These are phyloP conservation scores for Fistulinella cinereoalba DNA, from an alignment of 1,284 basidiomycete species.

Conservation along the genomic window DNA sequence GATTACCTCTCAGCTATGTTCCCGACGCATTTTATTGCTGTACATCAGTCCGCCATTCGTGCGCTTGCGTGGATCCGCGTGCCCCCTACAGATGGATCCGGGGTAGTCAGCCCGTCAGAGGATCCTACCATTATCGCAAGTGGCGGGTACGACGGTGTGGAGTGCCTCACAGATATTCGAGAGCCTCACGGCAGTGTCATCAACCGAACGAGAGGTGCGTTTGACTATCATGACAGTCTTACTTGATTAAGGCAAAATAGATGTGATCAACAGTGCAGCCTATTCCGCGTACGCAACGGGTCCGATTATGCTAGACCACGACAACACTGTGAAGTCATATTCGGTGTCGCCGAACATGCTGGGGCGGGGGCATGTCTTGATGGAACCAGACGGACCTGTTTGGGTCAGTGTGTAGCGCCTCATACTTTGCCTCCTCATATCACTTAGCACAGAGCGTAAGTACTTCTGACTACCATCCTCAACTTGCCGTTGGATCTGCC, in stretches of 20 bases:
- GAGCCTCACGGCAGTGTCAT: slow-evolving; percentile 62
- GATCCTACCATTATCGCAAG: slow-evolving; percentile 73
- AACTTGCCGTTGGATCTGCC: slow-evolving; percentile 74
- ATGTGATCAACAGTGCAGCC: slow-evolving; percentile 64
- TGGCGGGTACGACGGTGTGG: slow-evolving; percentile 75
- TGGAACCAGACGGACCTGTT: slow-evolving; percentile 74
- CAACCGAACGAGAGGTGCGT: slow-evolving; percentile 70
- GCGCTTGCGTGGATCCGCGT: slow-evolving; percentile 68
- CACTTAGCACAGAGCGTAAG: slow-evolving; percentile 56
- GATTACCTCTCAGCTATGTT: slow-evolving; percentile 38
- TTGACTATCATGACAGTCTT: neutral
- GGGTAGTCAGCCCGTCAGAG: slow-evolving; percentile 42
- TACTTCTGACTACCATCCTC: slow-evolving; percentile 83
- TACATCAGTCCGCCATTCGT: slow-evolving; percentile 79
- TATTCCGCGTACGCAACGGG: slow-evolving; percentile 67
- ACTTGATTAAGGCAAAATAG: slow-evolving; percentile 35
- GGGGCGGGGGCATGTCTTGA: slow-evolving; percentile 66
- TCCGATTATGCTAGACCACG: slow-evolving; percentile 71
- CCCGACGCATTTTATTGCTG: slow-evolving; percentile 67
- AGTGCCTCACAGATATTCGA: slow-evolving; percentile 70
- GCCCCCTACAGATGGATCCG: slow-evolving; percentile 54
- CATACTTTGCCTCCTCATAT: neutral
- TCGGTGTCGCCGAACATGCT: slow-evolving; percentile 68
- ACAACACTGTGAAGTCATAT: slow-evolving; percentile 73
- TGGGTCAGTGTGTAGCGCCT: slow-evolving; percentile 53